phyloP scores from a whole-genome alignment of 305 asterid genomes.

The Ajuga reptans region DNA sequence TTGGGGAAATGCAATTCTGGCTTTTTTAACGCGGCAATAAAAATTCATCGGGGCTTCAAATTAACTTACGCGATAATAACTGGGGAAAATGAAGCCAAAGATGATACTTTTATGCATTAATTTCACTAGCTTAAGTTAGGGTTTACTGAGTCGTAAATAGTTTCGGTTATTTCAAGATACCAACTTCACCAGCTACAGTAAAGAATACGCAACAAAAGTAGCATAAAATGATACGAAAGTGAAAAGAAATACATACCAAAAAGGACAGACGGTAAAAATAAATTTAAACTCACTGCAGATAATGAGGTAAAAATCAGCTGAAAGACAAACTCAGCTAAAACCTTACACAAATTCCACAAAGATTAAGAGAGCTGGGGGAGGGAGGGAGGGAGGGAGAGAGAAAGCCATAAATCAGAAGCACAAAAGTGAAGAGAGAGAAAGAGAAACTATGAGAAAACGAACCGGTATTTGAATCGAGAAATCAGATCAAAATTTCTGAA shows the following conservation, averaged over 20 bases:
- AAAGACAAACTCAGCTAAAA: conserved; percentile 16
- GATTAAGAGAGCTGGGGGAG: too few relatives aligned
- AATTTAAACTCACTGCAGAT: conserved; percentile 28
- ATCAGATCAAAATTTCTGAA: conserved; percentile 29
- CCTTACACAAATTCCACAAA: not conserved
- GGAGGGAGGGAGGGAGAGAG: too few relatives aligned
- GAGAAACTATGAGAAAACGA: not conserved
- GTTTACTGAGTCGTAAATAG: conserved; percentile 23
- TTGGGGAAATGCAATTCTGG: conserved; percentile 6
- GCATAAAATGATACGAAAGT: conserved; percentile 19
- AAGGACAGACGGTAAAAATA: conserved; percentile 23
- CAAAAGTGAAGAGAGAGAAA: not conserved
- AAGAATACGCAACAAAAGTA: conserved; percentile 20
- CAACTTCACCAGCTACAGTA: conserved; percentile 19
- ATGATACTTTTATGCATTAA: not conserved
- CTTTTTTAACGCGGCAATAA: not conserved
- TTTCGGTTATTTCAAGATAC: conserved; percentile 12
- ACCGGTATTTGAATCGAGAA: conserved; percentile 28
- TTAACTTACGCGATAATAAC: not conserved
- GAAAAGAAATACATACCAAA: conserved; percentile 15
- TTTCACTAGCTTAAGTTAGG: conserved; percentile 33
- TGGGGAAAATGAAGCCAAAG: not conserved
- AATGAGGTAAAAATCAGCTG: conserved; percentile 29
- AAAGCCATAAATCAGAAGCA: not conserved
- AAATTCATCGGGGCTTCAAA: not conserved